These are phyloP conservation scores for Vitis hybrid DNA, from an alignment of 177 flowering plant species.

Conservation along the genomic window DNA sequence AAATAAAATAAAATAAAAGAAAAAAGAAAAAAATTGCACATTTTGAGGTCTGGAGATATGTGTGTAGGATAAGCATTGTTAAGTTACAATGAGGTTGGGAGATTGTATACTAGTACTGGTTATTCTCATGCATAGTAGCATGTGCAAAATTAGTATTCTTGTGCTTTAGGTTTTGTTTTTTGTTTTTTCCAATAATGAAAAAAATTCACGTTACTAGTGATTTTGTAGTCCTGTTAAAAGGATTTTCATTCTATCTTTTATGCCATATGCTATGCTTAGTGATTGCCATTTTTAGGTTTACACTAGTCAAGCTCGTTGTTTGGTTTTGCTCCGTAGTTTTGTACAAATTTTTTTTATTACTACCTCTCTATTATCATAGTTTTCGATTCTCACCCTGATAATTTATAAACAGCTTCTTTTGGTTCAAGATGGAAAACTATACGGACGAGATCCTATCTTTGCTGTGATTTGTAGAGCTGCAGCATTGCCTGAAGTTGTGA, in stretches of 20 bases:
- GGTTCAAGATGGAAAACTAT: constrained; percentile 94
- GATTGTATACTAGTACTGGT: too few relatives aligned
- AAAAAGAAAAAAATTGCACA: too few relatives aligned
- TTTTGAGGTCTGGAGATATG: too few relatives aligned
- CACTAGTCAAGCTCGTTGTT: background rate
- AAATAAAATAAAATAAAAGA: too few relatives aligned
- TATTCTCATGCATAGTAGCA: too few relatives aligned
- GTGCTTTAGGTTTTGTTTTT: too few relatives aligned
- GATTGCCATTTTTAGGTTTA: background rate
- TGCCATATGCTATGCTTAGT: background rate
- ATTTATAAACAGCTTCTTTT: constrained; percentile 62
- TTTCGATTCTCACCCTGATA: constrained; percentile 17
- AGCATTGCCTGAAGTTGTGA: constrained; percentile 55
- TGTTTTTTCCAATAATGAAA: background rate
- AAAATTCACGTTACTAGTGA: background rate
- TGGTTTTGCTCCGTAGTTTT: background rate
- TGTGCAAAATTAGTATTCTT: too few relatives aligned
- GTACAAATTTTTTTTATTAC: background rate
- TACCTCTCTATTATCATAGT: background rate
- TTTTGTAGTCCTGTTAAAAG: background rate
- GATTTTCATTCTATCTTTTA: background rate
- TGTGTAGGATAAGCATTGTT: too few relatives aligned
- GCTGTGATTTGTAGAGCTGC: constrained; percentile 74
- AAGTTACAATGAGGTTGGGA: too few relatives aligned
- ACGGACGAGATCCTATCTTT: constrained; percentile 76